Percentiles rank a stretch among this genome's conserved stretches.
Evolutionary conservation across 495 filamentous ascomycete genomes (phyloP).

Genomic region (Penicilliopsis zonata): DNA sequence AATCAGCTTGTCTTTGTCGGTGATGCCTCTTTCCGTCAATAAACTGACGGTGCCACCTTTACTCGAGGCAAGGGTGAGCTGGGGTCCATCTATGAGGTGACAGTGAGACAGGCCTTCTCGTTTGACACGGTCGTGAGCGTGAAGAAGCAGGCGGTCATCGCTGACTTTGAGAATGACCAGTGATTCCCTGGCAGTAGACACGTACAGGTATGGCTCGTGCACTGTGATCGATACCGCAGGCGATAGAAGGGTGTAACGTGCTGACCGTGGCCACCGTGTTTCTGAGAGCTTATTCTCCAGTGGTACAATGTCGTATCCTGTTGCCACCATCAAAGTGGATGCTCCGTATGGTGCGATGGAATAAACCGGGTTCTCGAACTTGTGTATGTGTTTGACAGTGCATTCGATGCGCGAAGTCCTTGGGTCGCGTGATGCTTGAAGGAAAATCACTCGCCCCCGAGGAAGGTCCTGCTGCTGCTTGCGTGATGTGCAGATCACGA

Average conservation of each 20-base stretch:
- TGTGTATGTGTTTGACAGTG: constrained; percentile 24
- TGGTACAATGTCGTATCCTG: constrained; percentile 25
- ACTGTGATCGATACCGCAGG: constrained; percentile 31
- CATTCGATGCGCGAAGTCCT: constrained; percentile 22
- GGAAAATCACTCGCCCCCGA: constrained; percentile 24
- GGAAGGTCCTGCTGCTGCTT: constrained; percentile 8
- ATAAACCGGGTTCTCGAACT: constrained; percentile 24
- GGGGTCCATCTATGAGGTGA: constrained; percentile 16
- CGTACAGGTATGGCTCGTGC: constrained; percentile 23
- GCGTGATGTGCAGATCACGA: constrained; percentile 32
- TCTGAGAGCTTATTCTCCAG: constrained; percentile 20
- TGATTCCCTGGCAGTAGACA: constrained; percentile 32
- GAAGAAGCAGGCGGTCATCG: constrained; percentile 17
- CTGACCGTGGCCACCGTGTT: constrained; percentile 17
- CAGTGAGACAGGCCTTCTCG: constrained; percentile 30
- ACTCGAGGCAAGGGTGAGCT: constrained; percentile 20
- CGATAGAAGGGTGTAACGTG: constrained; percentile 23
- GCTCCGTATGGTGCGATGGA: constrained; percentile 29
- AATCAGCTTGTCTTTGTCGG: constrained; percentile 14
- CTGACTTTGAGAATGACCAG: constrained; percentile 24
- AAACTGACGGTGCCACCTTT: constrained; percentile 24
- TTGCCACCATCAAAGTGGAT: constrained; percentile 25
- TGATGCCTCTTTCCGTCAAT: constrained; percentile 11
- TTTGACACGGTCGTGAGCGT: constrained; percentile 18
- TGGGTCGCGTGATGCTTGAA: constrained; percentile 19